phyloP scores from a whole-genome alignment of 23 red algal genomes.

The Gracilaria gracilis region DNA sequence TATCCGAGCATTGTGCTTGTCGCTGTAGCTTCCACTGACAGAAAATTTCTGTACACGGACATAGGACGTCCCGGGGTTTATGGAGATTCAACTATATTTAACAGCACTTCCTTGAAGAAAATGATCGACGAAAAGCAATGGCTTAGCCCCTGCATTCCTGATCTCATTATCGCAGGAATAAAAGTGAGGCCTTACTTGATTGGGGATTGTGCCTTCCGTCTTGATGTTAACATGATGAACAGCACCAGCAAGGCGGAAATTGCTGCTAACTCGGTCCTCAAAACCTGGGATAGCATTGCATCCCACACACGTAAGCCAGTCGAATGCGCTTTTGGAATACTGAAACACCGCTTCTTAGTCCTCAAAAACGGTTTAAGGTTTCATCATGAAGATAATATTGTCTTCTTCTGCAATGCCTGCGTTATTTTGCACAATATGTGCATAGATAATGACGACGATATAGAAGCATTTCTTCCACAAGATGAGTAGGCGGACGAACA shows the following conservation, averaged over 20 bases:
- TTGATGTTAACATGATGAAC: constrained; percentile 21
- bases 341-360: neutral
- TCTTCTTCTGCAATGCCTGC: constrained; percentile 21
- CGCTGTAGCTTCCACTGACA: neutral
- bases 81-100: constrained; percentile 13
- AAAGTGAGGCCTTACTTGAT: constrained; percentile 6
- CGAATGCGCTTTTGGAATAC: constrained; percentile 1
- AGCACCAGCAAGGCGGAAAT: neutral
- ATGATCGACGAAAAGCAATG: constrained; percentile 18
- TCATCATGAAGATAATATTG: neutral
- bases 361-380: neutral
- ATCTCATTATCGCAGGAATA: neutral
- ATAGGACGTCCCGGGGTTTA: constrained; percentile 21
- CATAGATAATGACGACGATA: neutral
- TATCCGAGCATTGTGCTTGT: constrained; percentile 15
- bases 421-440: no score
- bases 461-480: neutral
- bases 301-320: constrained; percentile 3
- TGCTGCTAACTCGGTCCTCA: neutral
- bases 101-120: constrained; percentile 3
- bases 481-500: neutral
- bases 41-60: constrained; percentile 13
- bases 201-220: constrained; percentile 42
- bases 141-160: neutral
- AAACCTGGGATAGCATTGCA: constrained; percentile 24